Evolutionary conservation across 2,329 filamentous ascomycete genomes (phyloP).

Genomic region (Ascochyta rabiei): DNA sequence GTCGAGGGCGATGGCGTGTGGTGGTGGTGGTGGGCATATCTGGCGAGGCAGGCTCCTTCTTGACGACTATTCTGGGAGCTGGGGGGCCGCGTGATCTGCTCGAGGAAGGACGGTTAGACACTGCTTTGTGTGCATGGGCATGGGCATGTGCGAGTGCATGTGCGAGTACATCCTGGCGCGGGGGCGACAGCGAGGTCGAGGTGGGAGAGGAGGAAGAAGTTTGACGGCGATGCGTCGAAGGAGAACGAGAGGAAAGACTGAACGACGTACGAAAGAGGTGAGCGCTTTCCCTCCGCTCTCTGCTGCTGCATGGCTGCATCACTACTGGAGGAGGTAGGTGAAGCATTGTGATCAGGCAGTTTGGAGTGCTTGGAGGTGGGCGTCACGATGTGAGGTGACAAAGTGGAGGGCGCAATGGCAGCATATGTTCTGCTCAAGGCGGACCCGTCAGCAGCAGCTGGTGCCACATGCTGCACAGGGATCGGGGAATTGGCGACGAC

Average conservation of each 20-base stretch:
- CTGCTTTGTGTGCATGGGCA: conserved; percentile 15
- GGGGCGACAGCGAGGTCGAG: conserved; percentile 38
- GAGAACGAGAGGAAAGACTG: conserved; percentile 33
- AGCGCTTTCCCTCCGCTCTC: conserved; percentile 58
- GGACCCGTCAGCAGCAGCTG: conserved; percentile 43
- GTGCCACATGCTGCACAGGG: conserved; percentile 48
- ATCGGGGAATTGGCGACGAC: conserved; percentile 52
- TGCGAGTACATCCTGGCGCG: too few relatives aligned
- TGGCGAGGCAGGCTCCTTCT: conserved; percentile 92
- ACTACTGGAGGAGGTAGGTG: conserved; percentile 49
- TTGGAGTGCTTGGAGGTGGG: conserved; percentile 45
- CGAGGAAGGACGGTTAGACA: conserved; percentile 48
- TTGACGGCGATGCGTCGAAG: conserved; percentile 22
- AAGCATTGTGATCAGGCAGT: conserved; percentile 46
- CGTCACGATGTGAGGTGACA: conserved; percentile 48
- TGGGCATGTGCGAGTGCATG: too few relatives aligned
- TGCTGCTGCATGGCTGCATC: conserved; percentile 44
- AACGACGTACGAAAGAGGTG: conserved; percentile 58
- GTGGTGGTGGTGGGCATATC: conserved; percentile 73
- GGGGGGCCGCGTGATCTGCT: conserved; percentile 58
- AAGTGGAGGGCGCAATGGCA: conserved; percentile 52
- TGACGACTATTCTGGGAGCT: conserved; percentile 84
- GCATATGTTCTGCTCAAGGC: conserved; percentile 52
- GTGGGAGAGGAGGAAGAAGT: conserved; percentile 33
- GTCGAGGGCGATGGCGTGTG: conserved; percentile 75